Percentiles rank a stretch among this genome's conserved stretches.
These are phyloP conservation scores for Phytomonas francai DNA, from an alignment of 208 protist genomes.

Conservation along the genomic window DNA sequence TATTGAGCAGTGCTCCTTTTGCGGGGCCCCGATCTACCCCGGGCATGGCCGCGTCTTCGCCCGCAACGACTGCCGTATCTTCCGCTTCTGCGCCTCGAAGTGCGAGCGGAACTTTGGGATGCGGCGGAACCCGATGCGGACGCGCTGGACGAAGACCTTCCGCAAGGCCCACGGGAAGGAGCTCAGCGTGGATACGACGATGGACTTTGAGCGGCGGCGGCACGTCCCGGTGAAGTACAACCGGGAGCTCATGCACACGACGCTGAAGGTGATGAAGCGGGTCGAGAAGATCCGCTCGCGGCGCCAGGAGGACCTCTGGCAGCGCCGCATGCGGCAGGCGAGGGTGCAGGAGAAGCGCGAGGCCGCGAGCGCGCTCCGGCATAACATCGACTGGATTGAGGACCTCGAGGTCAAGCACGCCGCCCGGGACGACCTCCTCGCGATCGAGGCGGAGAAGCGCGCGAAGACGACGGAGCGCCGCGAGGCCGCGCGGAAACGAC, in stretches of 20 bases:
- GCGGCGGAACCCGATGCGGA: conserved; percentile 99
- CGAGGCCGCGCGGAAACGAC: conserved; percentile 62
- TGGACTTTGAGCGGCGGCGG: conserved; percentile 98
- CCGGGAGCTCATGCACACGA: conserved; percentile 94
- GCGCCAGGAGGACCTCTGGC: conserved; percentile 92
- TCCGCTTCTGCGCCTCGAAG: conserved; percentile 98
- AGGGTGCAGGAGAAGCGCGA: conserved; percentile 71
- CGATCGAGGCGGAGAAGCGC: conserved; percentile 67
- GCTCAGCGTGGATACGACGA: conserved; percentile 95
- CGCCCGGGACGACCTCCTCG: conserved; percentile 70
- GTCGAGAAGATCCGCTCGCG: conserved; percentile 94
- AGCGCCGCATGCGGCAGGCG: conserved; percentile 78
- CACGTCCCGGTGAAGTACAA: conserved; percentile 99
- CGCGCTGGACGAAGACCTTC: conserved; percentile 99
- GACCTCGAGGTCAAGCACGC: conserved; percentile 77
- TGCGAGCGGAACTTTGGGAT: conserved; percentile 99
- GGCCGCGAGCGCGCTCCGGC: conserved; percentile 80
- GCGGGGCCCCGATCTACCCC: conserved; percentile 96
- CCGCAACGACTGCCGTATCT: conserved; percentile 97
- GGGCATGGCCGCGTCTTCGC: conserved; percentile 99
- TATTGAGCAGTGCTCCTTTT: conserved; percentile 98
- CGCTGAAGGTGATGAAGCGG: conserved; percentile 95
- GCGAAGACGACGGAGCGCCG: conserved; percentile 67
- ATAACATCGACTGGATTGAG: conserved; percentile 93
- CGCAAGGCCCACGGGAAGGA: conserved; percentile 97